Conservation (phyloP, 352 stramenopile genomes). For the Phytopythium chamaehyphon region DNA sequence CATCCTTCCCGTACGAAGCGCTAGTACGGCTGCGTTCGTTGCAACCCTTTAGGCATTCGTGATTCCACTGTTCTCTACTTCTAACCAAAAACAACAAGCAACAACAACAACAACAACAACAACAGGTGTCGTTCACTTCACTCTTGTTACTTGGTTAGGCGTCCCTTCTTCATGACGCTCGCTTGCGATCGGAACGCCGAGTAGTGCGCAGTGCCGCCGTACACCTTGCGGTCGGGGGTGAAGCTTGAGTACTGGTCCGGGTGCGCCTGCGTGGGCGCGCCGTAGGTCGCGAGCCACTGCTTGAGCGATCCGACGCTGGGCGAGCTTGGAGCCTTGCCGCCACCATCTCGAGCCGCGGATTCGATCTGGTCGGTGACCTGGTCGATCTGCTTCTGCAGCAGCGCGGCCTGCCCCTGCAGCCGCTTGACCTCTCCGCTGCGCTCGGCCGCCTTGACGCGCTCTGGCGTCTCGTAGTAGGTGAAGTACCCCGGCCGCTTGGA, state of each 20-base stretch:
- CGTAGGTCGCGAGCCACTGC: slow-evolving; percentile 73
- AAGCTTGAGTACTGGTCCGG: slow-evolving; percentile 62
- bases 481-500: slow-evolving; percentile 77
- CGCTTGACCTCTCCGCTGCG: slow-evolving; percentile 54
- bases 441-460: slow-evolving; percentile 48
- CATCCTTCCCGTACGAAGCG: slow-evolving; percentile 2
- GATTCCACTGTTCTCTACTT: slow-evolving; percentile 6
- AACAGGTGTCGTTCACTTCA: too few relatives aligned
- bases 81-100: not conserved
- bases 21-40: slow-evolving; percentile 6
- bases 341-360: slow-evolving; percentile 1
- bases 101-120: slow-evolving; percentile 6
- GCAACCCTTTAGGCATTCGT: not conserved
- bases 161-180: slow-evolving; percentile 73
- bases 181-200: slow-evolving; percentile 59
- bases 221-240: slow-evolving; percentile 62
- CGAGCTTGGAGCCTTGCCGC: slow-evolving; percentile 7
- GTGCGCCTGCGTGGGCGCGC: slow-evolving; percentile 41
- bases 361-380: slow-evolving; percentile 56
- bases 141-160: slow-evolving; percentile 48
- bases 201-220: slow-evolving; percentile 74
- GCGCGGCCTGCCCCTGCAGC: slow-evolving; percentile 50
- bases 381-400: slow-evolving; percentile 72
- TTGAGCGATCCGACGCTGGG: slow-evolving; percentile 53
- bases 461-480: slow-evolving; percentile 60